Base-by-base conservation (phyloP, 1,139 yeast species). In the Pichia sp. region DNA sequence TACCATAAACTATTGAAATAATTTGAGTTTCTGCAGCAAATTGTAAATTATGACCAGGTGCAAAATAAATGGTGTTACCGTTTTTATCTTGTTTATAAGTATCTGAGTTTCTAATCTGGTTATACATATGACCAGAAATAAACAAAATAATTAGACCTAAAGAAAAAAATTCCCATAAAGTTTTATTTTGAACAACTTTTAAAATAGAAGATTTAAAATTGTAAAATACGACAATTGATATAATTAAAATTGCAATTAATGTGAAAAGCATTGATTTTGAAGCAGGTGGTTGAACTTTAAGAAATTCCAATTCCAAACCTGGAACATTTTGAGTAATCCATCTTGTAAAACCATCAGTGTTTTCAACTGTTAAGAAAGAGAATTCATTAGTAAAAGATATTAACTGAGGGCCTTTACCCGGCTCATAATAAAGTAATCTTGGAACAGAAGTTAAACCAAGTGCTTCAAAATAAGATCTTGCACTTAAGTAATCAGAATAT, bases 101-200 rank as follows among this genome's bases (percentile, higher is more conserved):
- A 16, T 87, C 95, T 8, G 80, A 72, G 33, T 74, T 74, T 60
- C 97, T 78, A 50, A 91, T 91, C 53, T 78, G 76, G 61, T 87
- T 88, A 72, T 78, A 91, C 98, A 91, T 91, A 64, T 88, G 85
- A 14, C 98, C 98, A 11, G 93, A 72, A 40, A 77, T 80, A 68
- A 89, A 85, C 54, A 88, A 65, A 48, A 89, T 68, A 22, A 86
- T 72, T 13, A 75, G 56, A 33, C 83, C 66, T 19, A 85, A 66
- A 4, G 85, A 51, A 7, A 51, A 30, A 6, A 53, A 52, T 33
- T 54, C 52, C 62, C 64, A 61, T 8, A 59, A 48, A 11, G 47
- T 47, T 37, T 48, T 54, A 35, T 42, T 55, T 27, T 42, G 41
- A n/a, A 57, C 27, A 10, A 48, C 42, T 6, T 45, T 38, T 10